These are phyloP conservation scores for Candida montana DNA, from an alignment of 805 yeast species.

Conservation along the genomic window DNA sequence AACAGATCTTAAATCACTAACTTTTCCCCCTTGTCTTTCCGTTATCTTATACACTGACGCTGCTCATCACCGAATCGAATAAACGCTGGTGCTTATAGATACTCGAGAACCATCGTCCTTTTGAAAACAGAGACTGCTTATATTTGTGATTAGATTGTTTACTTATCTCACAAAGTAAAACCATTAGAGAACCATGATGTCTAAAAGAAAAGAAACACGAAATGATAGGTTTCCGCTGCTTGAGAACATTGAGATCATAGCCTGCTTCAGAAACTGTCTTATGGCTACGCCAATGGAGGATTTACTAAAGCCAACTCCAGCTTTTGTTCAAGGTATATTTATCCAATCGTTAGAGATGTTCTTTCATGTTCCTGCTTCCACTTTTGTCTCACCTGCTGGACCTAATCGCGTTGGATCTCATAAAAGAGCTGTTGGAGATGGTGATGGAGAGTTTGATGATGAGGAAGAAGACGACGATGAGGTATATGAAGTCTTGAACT, in stretches of 20 bases:
- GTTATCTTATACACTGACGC: too few relatives aligned
- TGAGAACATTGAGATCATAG: constrained; percentile 53
- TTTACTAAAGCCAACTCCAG: constrained; percentile 51
- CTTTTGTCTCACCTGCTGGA: constrained; percentile 5
- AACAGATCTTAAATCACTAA: not conserved
- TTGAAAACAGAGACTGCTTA: too few relatives aligned
- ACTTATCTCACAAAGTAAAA: too few relatives aligned
- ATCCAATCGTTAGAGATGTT: constrained; percentile 60
- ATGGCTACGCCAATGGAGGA: constrained; percentile 57
- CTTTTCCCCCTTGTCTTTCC: too few relatives aligned
- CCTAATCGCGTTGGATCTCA: not conserved
- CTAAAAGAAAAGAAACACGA: constrained; percentile 13
- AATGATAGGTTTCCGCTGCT: constrained; percentile 56
- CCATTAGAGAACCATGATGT: not conserved
- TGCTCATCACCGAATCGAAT: too few relatives aligned
- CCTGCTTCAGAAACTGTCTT: constrained; percentile 57
- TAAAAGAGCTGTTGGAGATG: not conserved
- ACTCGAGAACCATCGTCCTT: too few relatives aligned
- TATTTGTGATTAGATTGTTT: too few relatives aligned
- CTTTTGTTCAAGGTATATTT: constrained; percentile 47
- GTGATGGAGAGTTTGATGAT: constrained; percentile 5
- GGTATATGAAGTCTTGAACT: constrained; percentile 36
- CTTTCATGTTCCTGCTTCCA: constrained; percentile 37
- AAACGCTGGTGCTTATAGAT: too few relatives aligned
- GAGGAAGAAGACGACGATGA: constrained; percentile 28